Percentiles rank a stretch among this genome's conserved stretches.
phyloP scores from a whole-genome alignment of 2,329 filamentous ascomycete species.

The Capronia epimyces region DNA sequence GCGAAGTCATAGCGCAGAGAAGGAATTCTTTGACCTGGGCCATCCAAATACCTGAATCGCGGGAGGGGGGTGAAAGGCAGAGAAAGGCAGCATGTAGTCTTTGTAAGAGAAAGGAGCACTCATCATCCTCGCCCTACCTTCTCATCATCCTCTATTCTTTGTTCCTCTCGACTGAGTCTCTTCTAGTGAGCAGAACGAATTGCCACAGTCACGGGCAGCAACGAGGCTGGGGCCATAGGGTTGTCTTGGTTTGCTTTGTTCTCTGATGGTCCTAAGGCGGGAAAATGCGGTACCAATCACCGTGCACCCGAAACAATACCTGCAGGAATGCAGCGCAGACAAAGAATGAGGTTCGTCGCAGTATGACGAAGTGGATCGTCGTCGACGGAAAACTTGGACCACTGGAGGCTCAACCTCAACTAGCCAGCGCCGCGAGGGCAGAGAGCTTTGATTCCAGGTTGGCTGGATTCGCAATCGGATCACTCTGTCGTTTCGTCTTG shows the following conservation, averaged over 20 bases:
- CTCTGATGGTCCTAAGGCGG: constrained; percentile 31
- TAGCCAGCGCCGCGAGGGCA: background rate
- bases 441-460: background rate
- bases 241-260: constrained; percentile 35
- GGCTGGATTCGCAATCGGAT: constrained; percentile 12
- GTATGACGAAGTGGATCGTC: constrained; percentile 9
- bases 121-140: constrained; percentile 9
- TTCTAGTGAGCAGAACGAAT: constrained; percentile 6
- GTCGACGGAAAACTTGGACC: constrained; percentile 7
- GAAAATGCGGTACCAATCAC: constrained; percentile 31
- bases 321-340: constrained; percentile 29
- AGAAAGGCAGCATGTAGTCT: constrained; percentile 10
- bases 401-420: background rate
- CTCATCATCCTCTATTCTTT: constrained; percentile 5
- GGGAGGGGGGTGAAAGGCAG: constrained; percentile 16
- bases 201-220: background rate
- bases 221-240: constrained; percentile 19
- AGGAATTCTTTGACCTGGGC: constrained; percentile 27
- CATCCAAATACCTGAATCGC: constrained; percentile 19
- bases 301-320: constrained; percentile 34
- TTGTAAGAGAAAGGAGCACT: constrained; percentile 19
- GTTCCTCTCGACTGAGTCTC: constrained; percentile 8
- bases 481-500: constrained; percentile 2
- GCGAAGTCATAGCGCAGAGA: constrained; percentile 29
- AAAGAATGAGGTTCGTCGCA: constrained; percentile 24